Conservation (phyloP, 306 rosid species). For the Pyrus bretschneideri region DNA sequence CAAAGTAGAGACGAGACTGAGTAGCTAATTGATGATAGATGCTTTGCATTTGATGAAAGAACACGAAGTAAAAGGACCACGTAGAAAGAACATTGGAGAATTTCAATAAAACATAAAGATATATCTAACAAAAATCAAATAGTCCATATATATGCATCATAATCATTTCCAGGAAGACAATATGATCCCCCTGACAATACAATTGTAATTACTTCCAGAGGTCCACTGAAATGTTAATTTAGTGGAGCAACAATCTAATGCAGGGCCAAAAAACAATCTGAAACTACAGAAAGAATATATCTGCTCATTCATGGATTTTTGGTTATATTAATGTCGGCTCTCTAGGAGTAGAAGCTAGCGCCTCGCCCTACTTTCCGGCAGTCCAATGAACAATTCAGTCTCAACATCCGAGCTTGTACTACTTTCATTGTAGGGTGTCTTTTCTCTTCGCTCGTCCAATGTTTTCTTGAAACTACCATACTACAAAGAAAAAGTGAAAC, state of each 20-base stretch:
- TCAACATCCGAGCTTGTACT: slow-evolving; percentile 65
- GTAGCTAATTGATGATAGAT: not conserved
- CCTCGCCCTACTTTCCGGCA: slow-evolving; percentile 45
- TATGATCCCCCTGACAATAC: not conserved
- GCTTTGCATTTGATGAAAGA: not conserved
- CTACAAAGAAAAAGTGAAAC: slow-evolving; percentile 15
- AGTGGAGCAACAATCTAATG: slow-evolving; percentile 11
- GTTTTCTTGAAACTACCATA: slow-evolving; percentile 11
- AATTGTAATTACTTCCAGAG: slow-evolving; percentile 9
- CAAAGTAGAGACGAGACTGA: not conserved
- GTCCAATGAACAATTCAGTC: slow-evolving; percentile 77
- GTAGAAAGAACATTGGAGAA: not conserved
- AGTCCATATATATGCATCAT: not conserved
- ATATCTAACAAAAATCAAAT: not conserved
- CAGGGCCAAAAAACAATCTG: slow-evolving; percentile 7
- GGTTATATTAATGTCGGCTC: not conserved
- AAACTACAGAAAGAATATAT: slow-evolving; percentile 6
- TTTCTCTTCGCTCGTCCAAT: slow-evolving; percentile 17
- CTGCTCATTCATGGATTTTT: slow-evolving; percentile 1
- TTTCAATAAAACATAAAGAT: not conserved
- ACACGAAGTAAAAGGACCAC: not conserved
- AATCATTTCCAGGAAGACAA: not conserved
- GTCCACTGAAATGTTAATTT: not conserved
- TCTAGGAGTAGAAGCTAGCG: not conserved
- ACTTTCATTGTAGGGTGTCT: slow-evolving; percentile 28